Evolutionary conservation across 768 basidiomycete species (phyloP), one percentile per base, ranked within the genome.

Genomic region (Tricholoma sp.): DNA sequence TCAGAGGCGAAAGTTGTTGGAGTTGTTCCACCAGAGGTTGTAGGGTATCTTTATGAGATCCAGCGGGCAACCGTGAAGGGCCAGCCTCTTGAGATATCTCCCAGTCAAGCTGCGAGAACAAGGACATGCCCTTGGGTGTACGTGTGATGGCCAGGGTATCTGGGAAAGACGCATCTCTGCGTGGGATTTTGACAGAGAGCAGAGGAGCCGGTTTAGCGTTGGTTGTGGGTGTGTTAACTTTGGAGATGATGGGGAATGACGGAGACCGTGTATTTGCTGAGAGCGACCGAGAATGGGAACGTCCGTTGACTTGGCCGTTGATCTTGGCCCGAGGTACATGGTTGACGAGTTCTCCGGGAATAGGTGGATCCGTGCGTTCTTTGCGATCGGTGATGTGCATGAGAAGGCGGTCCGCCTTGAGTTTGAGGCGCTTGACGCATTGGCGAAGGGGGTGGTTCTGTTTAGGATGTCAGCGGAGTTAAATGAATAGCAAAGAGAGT

Each of bases 401-500:
- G 18, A 98, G 82, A 22, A 98, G 82, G 61, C 85, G 82, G 56
- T 95, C 89, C 0, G 94, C 89, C 71, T 96, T 95, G 58, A 78
- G 77, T 65, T 88, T 84, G 62, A 99, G 83, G 35, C 91, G 86
- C 53, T 82, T 79, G 2, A 91, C 94, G 59, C 88, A 89, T 54
- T 80, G 81, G 45, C 94, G 85, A 45, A 99, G 81, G 1, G 92
- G 96, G 68, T 99, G 96, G 56, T 84, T 83, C 94, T 97, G 70
- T 57, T 41, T 27, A 34, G 52, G 31, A 47, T 51, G 45, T 54
- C 27, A 60, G 37, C 35, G 29, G 55, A 22, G 22, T 16, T 21
- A 47, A 46, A 47, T 11, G 34, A 50, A 35, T 45, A 32, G 35
- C 12, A 21, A 12, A 24, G n/a, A 22, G 56, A 46, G 34, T n/a